Evolutionary conservation across 192 early-diverging fungal genomes (phyloP).

Genomic region (Piromyces sp.): DNA sequence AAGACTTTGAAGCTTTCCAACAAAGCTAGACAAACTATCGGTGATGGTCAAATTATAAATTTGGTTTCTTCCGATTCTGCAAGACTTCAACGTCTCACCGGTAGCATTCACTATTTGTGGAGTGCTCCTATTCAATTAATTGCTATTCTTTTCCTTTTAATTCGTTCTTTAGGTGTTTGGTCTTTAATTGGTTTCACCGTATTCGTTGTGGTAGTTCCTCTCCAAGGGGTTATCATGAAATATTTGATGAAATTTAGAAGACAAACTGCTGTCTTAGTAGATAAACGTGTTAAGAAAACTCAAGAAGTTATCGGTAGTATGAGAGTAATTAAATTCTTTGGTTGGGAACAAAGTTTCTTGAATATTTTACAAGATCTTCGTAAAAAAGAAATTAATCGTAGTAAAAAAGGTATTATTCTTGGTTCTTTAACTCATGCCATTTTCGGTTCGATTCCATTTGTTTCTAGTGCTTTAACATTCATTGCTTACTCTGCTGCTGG

Average conservation of each 20-base stretch:
- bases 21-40: constrained; percentile 22
- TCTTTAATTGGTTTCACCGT: constrained; percentile 10
- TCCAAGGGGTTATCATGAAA: constrained; percentile 13
- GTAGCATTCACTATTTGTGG: constrained; percentile 26
- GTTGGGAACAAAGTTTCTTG: constrained; percentile 10
- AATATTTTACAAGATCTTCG: constrained; percentile 7
- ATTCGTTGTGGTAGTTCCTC: constrained; percentile 2
- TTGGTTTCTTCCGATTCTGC: constrained; percentile 11
- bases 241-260: constrained; percentile 4
- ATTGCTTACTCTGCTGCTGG: constrained; percentile 3
- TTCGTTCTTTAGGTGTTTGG: constrained; percentile 8
- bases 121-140: constrained; percentile 12
- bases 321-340: constrained; percentile 17
- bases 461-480: neutral
- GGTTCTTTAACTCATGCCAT: neutral
- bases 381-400: constrained; percentile 4
- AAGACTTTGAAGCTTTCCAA: constrained; percentile 35
- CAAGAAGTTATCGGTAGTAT: constrained; percentile 13
- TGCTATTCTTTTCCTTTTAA: constrained; percentile 18
- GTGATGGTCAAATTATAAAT: constrained; percentile 19
- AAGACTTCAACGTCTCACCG: constrained; percentile 2
- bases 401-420: neutral
- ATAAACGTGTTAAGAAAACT: constrained; percentile 16
- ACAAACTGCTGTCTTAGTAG: constrained; percentile 10
- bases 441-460: neutral